Evolutionary conservation across 495 filamentous ascomycete species (phyloP), one percentile per base, ranked within the genome.

Genomic region (Trichoderma asperelloides): DNA sequence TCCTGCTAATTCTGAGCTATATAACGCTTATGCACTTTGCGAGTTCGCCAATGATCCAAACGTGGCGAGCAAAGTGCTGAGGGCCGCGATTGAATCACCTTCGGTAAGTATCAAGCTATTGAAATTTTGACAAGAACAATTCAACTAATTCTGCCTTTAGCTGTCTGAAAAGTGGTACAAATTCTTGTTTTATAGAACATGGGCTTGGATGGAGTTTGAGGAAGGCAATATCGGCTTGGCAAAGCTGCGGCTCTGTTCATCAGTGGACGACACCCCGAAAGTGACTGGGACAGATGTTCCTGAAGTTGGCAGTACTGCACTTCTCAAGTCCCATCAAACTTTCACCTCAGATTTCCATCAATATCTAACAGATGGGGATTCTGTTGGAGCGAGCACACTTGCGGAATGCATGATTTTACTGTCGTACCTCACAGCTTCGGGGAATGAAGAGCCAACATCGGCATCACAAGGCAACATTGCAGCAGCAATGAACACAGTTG

Each of bases 11-110:
- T 74, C 91, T 11, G 77, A 81, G 39, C 77, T 97, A 5, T 97
- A 94, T 75, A 90, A 92, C 70, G 86, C 86, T 0, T 94, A 92
- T 69, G 89, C 89, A 3, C 77, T 92, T 28, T 84, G 92, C 47
- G 89, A 96, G 74, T 85, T 80, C 70, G 80, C 81, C 37, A 83
- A 81, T 63, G 81, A 66, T 18, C 23, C 11, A 15, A 33, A 41
- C 3, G 55, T 45, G 25, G 27, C 43, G 9, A 15, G 4, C 47
- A 64, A 60, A 23, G 62, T 65, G 21, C 41, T 62, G 23, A 16
- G 43, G 9, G 47, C 67, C 16, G 66, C 63, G 6, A 33, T 33
- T 27, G 67, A 39, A 12, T 40, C 4, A 11, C 30, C 40, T 0
- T 45, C 21, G 57, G 41, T 55, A 18, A 37, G 33, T 62, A 62